These are phyloP conservation scores for Fusarium sp. DNA, from an alignment of 2,329 filamentous ascomycete genomes.

Conservation along the genomic window DNA sequence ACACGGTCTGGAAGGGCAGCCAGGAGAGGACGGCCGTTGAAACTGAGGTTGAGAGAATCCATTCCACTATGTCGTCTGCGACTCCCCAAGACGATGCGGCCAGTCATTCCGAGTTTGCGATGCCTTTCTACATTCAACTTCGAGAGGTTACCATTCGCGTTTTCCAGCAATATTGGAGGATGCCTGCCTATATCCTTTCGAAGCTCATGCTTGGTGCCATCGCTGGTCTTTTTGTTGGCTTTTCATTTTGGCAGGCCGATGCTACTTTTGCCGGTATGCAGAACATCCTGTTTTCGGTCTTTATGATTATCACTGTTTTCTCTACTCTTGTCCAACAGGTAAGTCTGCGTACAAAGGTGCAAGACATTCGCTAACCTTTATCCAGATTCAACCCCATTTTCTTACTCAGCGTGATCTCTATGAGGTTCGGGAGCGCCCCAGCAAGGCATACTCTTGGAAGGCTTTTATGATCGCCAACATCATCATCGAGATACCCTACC, in stretches of 20 bases:
- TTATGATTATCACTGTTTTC: constrained; percentile 84
- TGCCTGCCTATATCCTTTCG: constrained; percentile 82
- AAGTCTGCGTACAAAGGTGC: constrained; percentile 54
- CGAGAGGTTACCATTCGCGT: constrained; percentile 76
- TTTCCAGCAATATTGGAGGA: constrained; percentile 89
- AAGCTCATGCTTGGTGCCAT: constrained; percentile 75
- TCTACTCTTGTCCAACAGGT: constrained; percentile 76
- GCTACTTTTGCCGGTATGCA: constrained; percentile 78
- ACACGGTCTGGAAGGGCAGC: constrained; percentile 73
- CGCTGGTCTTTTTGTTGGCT: constrained; percentile 80
- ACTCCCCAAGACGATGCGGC: constrained; percentile 34
- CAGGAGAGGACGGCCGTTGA: constrained; percentile 67
- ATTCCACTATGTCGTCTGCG: constrained; percentile 60
- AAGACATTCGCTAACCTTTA: constrained; percentile 6
- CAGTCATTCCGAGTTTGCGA: constrained; percentile 79
- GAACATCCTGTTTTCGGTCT: constrained; percentile 81
- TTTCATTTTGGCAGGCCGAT: constrained; percentile 74
- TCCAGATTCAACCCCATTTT: constrained; percentile 80
- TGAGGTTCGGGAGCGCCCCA: constrained; percentile 82
- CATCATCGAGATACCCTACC: constrained; percentile 80
- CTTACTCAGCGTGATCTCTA: constrained; percentile 81
- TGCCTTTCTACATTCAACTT: constrained; percentile 78
- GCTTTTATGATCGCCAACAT: constrained; percentile 81
- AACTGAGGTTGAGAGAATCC: constrained; percentile 75
- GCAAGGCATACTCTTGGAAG: constrained; percentile 82